Conservation (phyloP, 495 filamentous ascomycete genomes). For the Lasiosphaeria miniovina region DNA sequence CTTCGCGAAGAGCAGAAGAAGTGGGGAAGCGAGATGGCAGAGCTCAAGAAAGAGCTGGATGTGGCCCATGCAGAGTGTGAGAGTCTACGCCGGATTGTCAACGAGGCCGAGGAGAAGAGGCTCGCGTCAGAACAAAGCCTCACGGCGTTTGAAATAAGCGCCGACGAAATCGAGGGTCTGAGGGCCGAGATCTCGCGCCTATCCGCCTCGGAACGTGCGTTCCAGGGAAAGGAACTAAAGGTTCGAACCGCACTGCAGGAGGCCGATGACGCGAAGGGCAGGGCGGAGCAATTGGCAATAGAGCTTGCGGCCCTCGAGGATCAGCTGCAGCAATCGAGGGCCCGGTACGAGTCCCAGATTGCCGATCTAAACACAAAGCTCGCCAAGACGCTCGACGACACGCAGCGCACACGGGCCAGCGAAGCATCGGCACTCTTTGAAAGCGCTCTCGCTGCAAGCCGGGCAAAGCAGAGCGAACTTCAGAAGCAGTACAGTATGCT, state of each 20-base stretch:
- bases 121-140: constrained; percentile 57
- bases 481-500: constrained; percentile 40
- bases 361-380: constrained; percentile 39
- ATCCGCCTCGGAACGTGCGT: constrained; percentile 51
- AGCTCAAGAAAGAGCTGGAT: constrained; percentile 52
- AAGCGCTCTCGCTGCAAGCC: constrained; percentile 34
- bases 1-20: constrained; percentile 67
- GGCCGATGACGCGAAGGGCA: constrained; percentile 49
- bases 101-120: constrained; percentile 59
- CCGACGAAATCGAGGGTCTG: constrained; percentile 58
- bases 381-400: constrained; percentile 39
- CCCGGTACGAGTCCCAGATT: constrained; percentile 45
- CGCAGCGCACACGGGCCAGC: constrained; percentile 38
- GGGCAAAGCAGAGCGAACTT: constrained; percentile 42
- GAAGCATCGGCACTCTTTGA: constrained; percentile 36
- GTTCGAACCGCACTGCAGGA: constrained; percentile 49
- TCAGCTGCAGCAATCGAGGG: constrained; percentile 45
- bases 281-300: constrained; percentile 49
- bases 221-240: constrained; percentile 56
- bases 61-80: constrained; percentile 51
- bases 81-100: constrained; percentile 54
- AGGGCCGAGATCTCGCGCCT: constrained; percentile 55
- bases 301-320: constrained; percentile 51
- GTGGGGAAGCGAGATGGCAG: constrained; percentile 53
- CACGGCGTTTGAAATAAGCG: constrained; percentile 53